Evolutionary conservation across 345 rosid genomes (phyloP).

Genomic region (Eucalyptus curtisii): DNA sequence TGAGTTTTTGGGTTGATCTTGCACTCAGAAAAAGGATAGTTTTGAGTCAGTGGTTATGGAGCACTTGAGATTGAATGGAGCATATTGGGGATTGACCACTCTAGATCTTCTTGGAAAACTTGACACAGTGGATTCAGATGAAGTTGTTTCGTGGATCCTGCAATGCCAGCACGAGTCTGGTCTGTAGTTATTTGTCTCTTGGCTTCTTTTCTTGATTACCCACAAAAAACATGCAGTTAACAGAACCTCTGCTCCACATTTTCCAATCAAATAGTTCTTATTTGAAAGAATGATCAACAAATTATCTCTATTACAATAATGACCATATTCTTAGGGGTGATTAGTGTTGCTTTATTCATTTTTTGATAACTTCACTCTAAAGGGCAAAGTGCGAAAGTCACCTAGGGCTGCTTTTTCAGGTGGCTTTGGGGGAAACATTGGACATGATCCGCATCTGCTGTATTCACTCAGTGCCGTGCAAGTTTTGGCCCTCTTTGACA

Average conservation of each 20-base stretch:
- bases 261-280: not conserved
- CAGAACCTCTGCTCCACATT: not conserved
- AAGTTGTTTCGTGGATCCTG: conserved; percentile 64
- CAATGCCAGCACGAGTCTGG: conserved; percentile 74
- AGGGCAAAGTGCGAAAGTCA: not conserved
- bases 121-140: conserved; percentile 31
- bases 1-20: not conserved
- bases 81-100: conserved; percentile 82
- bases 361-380: not conserved
- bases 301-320: not conserved
- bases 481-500: not conserved
- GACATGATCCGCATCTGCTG: conserved; percentile 53
- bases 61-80: conserved; percentile 85
- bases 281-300: not conserved
- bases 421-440: conserved; percentile 82
- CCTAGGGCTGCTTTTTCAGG: conserved; percentile 24
- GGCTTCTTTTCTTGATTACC: not conserved
- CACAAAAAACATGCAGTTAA: not conserved
- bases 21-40: conserved; percentile 51
- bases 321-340: not conserved
- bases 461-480: not conserved
- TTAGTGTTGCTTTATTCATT: not conserved
- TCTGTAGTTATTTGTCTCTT: not conserved
- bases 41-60: conserved; percentile 88
- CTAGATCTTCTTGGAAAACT: conserved; percentile 68